Conservation (phyloP, 129 eudicot genomes). For the Artemisia tridentata region DNA sequence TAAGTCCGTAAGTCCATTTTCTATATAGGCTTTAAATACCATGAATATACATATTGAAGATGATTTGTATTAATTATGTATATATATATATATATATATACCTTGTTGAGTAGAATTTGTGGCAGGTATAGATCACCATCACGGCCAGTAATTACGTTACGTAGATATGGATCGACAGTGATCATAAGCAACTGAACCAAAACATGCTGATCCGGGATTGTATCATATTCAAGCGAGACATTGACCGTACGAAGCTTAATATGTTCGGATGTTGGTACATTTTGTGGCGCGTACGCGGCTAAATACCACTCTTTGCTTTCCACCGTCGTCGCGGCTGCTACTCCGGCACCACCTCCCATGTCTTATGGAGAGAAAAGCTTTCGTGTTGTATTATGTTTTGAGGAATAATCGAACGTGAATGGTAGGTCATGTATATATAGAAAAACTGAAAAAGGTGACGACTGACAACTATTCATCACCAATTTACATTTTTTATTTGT, state of each 20-base stretch:
- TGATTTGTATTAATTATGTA: neutral
- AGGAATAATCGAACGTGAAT: neutral
- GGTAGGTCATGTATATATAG: neutral
- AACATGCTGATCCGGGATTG: slow-evolving; percentile 39
- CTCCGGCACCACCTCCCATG: slow-evolving; percentile 19
- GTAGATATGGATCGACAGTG: slow-evolving; percentile 46
- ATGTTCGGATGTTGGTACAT: slow-evolving; percentile 41
- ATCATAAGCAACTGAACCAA: slow-evolving; percentile 35
- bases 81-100: too few relatives aligned
- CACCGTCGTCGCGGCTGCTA: slow-evolving; percentile 10
- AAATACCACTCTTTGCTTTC: slow-evolving; percentile 46
- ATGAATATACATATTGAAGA: too few relatives aligned
- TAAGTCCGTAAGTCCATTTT: too few relatives aligned
- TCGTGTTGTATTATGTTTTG: neutral
- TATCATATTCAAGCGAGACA: slow-evolving; percentile 22
- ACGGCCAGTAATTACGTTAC: slow-evolving; percentile 37
- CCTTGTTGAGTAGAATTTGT: slow-evolving; percentile 32
- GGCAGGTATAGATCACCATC: slow-evolving; percentile 36
- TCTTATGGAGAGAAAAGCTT: neutral
- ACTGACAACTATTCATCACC: neutral
- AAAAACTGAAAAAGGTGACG: neutral
- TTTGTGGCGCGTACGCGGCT: slow-evolving; percentile 39
- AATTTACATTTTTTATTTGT: too few relatives aligned
- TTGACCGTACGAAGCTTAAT: slow-evolving; percentile 36
- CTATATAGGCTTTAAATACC: too few relatives aligned